These are phyloP conservation scores for Rhododendron kiyosumense DNA, from an alignment of 148 eudicot genomes.

Conservation along the genomic window DNA sequence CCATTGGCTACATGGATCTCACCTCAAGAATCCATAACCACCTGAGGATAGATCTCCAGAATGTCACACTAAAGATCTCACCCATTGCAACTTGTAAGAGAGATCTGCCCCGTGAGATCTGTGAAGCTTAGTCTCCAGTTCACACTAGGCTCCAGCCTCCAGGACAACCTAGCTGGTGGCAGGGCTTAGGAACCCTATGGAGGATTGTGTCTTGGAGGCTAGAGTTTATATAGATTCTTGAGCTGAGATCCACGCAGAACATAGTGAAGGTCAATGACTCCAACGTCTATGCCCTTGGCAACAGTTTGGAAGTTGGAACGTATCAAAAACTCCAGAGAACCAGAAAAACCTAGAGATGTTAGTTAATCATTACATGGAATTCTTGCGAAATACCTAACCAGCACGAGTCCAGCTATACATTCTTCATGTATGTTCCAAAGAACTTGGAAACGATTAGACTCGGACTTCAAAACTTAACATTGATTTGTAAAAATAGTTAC, in stretches of 20 bases:
- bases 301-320: neutral
- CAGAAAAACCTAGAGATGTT: neutral
- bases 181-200: neutral
- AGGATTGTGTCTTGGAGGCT: neutral
- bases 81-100: neutral
- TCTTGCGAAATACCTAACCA: neutral
- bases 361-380: neutral
- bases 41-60: neutral
- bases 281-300: neutral
- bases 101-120: neutral
- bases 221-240: neutral
- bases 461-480: neutral
- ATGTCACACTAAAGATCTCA: neutral
- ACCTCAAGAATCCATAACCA: neutral
- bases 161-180: neutral
- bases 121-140: neutral
- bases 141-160: neutral
- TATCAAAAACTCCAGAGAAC: neutral
- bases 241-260: neutral
- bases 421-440: neutral
- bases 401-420: neutral
- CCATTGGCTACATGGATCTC: neutral
- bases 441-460: neutral
- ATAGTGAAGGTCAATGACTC: neutral
- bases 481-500: neutral